Evolutionary conservation across 129 eudicot species (phyloP), one percentile per base, ranked within the genome.

Genomic region (Centaurea solstitialis): DNA sequence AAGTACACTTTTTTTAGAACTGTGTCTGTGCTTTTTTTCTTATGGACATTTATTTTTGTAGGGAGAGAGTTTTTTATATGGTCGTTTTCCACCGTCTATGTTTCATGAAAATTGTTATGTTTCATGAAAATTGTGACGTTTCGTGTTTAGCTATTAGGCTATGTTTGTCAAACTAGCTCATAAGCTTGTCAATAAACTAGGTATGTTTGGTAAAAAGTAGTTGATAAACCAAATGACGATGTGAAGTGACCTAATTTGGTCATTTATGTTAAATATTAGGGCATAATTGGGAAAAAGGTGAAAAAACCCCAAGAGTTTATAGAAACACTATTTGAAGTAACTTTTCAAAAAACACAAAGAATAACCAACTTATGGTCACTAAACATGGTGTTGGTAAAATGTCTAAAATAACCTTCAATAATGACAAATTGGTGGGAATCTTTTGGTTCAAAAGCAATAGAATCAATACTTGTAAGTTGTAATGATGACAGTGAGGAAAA

Each of bases 391-490:
- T 57, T 17, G 0, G 68, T 35, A 21, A 76, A 57, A 50, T 57
- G 68, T 26, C 68, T 53, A n/a, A 74, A 74, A 33, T 38, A 35
- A 10, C 53, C 26, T 41, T 28, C 35, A 43, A 26, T 68, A 28
- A 26, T 70, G 22, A 24, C 35, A 78, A 68, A 67, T 26, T 78
- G 81, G 67, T 78, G 47, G 47, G 35, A 17, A 26, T 9, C 43
- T 68, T 78, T 69, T 15, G 40, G 18, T 24, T 21, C 9, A n/a
- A 57, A 57, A n/a, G 65, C 65, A 57, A 53, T 50, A 15, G 2
- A 53, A 17, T 53, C 21, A 53, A 17, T 53, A 53, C 21, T 53
- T 53, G 62, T 41, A 41, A 39, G 45, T 41, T 41, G 47, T 53
- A 53, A 53, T 15, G 62, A 53, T 53, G 62, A 53, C 5, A 53